Evolutionary conservation across 371 early-diverging fungal species (phyloP).

Genomic region (Lichtheimia ornata): DNA sequence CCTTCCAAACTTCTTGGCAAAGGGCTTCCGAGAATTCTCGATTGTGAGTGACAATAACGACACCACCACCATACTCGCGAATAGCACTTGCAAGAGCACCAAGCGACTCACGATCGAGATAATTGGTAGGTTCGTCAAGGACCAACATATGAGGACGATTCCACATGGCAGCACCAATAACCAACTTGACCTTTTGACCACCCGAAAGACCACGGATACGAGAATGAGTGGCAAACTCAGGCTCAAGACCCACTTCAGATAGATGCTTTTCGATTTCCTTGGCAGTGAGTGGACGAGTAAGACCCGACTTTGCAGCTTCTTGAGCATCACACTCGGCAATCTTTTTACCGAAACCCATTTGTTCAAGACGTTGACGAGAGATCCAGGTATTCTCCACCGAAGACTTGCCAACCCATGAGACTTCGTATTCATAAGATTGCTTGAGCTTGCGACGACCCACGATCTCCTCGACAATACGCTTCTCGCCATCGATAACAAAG

Average conservation of each 20-base stretch:
- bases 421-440: conserved; percentile 70
- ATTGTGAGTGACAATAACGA: conserved; percentile 79
- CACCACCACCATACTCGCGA: conserved; percentile 72
- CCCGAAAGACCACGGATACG: conserved; percentile 87
- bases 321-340: conserved; percentile 65
- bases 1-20: conserved; percentile 75
- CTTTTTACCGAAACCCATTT: conserved; percentile 70
- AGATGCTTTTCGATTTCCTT: conserved; percentile 74
- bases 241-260: conserved; percentile 67
- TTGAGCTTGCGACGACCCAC: conserved; percentile 72
- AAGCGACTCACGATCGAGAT: conserved; percentile 77
- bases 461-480: conserved; percentile 60
- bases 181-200: conserved; percentile 92
- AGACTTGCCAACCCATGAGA: conserved; percentile 61
- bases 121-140: conserved; percentile 89
- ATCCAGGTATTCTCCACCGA: conserved; percentile 74
- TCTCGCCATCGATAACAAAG: conserved; percentile 67
- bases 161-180: conserved; percentile 88
- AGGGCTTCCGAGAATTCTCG: conserved; percentile 73
- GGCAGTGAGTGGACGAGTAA: conserved; percentile 64
- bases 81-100: conserved; percentile 72
- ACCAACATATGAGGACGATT: conserved; percentile 86
- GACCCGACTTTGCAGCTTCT: conserved; percentile 66
- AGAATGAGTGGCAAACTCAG: conserved; percentile 79
- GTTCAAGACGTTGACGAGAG: conserved; percentile 67